phyloP scores from a whole-genome alignment of 345 rosid genomes.

The Syzygium oleosum region DNA sequence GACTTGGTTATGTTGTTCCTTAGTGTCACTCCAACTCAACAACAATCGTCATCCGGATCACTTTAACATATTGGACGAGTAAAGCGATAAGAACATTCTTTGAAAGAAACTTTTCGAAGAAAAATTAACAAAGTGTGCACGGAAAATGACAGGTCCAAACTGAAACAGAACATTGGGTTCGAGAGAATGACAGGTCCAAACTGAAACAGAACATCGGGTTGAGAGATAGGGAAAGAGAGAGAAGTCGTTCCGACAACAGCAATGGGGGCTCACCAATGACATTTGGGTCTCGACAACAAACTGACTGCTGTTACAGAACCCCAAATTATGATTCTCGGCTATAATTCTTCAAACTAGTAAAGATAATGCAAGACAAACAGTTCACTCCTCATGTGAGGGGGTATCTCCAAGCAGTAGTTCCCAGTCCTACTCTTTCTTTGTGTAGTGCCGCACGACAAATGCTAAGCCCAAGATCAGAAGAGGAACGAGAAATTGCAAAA shows the following conservation, averaged over 20 bases:
- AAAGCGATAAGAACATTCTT: background rate
- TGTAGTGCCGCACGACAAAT: conserved; percentile 54
- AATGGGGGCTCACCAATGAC: background rate
- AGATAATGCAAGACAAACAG: background rate
- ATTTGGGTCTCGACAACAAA: background rate
- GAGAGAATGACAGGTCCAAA: background rate
- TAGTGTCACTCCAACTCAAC: background rate
- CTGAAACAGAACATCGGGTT: background rate
- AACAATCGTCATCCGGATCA: background rate
- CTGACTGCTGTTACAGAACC: background rate
- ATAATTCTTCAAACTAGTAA: background rate
- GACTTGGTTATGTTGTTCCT: background rate
- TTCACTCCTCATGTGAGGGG: background rate
- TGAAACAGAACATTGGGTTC: background rate
- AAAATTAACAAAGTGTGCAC: background rate
- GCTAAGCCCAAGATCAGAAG: conserved; percentile 82
- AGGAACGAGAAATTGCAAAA: conserved; percentile 84
- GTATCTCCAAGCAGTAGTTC: background rate
- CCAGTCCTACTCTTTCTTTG: conserved; percentile 63
- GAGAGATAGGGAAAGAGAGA: background rate
- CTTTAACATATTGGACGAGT: background rate
- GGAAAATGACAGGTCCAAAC: background rate
- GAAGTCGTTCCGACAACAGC: background rate
- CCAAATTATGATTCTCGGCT: background rate
- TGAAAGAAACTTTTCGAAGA: background rate